Base-by-base conservation (phyloP, 208 protist species). In the Trypanosoma melophagium region DNA sequence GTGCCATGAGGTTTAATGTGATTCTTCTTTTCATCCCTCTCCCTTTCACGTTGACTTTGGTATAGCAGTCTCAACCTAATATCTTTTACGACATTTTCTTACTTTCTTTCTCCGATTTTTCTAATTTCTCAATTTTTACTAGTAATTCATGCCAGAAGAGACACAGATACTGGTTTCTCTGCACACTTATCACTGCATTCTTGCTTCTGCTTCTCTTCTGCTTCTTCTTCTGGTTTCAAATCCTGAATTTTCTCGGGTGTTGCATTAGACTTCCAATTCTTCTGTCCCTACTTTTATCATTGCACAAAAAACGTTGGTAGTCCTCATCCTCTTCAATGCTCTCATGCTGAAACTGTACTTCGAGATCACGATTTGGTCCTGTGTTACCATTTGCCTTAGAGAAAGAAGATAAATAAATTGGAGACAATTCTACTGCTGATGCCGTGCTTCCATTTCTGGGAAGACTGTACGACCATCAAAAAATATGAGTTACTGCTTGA, bases 241-340 rank as follows among this genome's bases (percentile, higher is more conserved):
- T 25, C 28, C 10, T 57, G 35, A 17, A 17, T 40, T 16, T 64
- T 12, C 17, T 64, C 24, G 2, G 3, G 9, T 42, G 12, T 16
- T 19, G 19, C 45, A 1, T 54, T 50, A 9, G 21, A 35, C 28
- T 40, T 56, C 12, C 17, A 40, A 8, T 35, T 25, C 22, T 16
- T 35, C 5, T 35, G 24, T 3, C 3, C 3, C 12, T n/a, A 3
- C 22, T 38, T 35, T 53, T 21, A 10, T 8, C 49, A 28, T 24
- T 2, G 49, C 62, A 8, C 62, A 67, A 16, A 67, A 14, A 67
- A 7, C 35, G 62, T 22, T 25, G n/a, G 40, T 67, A 67, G 24
- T 67, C 22, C 52, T 67, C 51, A 31, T 67, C 62, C 4, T 59
- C 51, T 42, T 67, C 62, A 52, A 67, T 49, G 25, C 31, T 67